Base-by-base conservation (phyloP, 2,329 filamentous ascomycete genomes). In the Fusarium tuaranense region DNA sequence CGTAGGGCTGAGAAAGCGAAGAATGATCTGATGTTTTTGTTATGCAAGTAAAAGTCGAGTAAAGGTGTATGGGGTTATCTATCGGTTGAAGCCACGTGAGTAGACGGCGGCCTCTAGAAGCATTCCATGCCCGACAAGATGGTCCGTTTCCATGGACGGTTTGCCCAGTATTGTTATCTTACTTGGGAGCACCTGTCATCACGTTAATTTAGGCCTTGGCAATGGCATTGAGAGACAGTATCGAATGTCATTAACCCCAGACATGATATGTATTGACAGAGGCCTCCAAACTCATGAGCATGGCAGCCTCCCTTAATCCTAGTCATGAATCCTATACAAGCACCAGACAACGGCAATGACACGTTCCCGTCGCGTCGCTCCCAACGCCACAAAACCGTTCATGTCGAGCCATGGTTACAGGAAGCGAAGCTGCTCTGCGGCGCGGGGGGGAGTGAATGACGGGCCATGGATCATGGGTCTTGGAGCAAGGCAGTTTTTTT, bases 401-500 rank as follows among this genome's bases (percentile, higher is more conserved):
- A 60, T 41, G 62, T 72, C 57, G 53, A 51, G 58, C 46, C 64
- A 69, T 67, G 34, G 53, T 51, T 66, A 69, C 68, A 76, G 59
- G 58, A 38, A 36, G 30, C 64, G 32, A 65, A 53, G 39, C 38
- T 10, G 6, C 12, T 57, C 7, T 38, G 10, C 16, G 53, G 38
- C 8, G 10, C 61, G 46, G 58, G 60, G 34, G 20, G 41, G 34
- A 9, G 14, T 5, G 30, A 58, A 22, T 58, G 51, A 58, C 55
- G 34, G 53, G 10, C 25, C 22, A 61, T 25, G 58, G 58, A 44
- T 44, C 57, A 60, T 32, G 48, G 48, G 48, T 55, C 60, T 27
- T 61, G 51, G 18, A 20, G 25, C 48, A 55, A 55, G 48, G 48
- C 48, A 55, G 27, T 55, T 55, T 55, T 53, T 18, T n/a, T 18